Conservation (phyloP, 2,329 filamentous ascomycete species). For the Monilinia polystroma region DNA sequence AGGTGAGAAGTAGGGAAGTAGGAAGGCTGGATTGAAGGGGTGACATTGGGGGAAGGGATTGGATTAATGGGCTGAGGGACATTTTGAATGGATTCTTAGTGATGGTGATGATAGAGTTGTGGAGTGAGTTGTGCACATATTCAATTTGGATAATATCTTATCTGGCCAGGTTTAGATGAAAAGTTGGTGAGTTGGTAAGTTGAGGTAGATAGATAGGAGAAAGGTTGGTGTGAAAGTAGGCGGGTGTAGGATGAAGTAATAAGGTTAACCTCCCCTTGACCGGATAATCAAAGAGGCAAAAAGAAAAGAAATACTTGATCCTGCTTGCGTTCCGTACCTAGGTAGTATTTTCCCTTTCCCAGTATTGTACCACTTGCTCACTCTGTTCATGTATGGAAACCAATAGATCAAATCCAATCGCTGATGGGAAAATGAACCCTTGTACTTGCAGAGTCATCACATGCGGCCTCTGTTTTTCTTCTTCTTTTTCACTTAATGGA, state of each 20-base stretch:
- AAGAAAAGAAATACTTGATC: constrained; percentile 12
- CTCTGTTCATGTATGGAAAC: constrained; percentile 5
- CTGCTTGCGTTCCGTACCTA: not conserved
- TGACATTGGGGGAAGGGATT: constrained; percentile 15
- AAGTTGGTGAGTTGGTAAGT: not conserved
- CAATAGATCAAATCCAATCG: constrained; percentile 3
- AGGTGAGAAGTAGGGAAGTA: constrained; percentile 49
- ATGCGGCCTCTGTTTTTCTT: constrained; percentile 13
- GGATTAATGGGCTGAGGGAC: constrained; percentile 5
- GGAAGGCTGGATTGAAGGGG: constrained; percentile 12
- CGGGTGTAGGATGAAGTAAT: not conserved
- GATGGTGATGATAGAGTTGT: constrained; percentile 4
- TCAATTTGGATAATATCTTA: constrained; percentile 2
- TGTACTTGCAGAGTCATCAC: constrained; percentile 29
- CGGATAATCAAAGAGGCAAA: constrained; percentile 5
- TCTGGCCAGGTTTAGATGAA: constrained; percentile 1
- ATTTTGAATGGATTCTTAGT: not conserved
- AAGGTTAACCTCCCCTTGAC: constrained; percentile 1
- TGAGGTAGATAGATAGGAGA: not conserved
- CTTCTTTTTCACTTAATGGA: not conserved
- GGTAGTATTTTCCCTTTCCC: not conserved
- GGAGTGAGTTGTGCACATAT: constrained; percentile 17
- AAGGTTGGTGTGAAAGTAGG: not conserved
- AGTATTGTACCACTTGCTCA: constrained; percentile 3
- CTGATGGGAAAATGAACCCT: constrained; percentile 21